Conservation (phyloP, 768 basidiomycete species). For the Boletus pseudopeckii region DNA sequence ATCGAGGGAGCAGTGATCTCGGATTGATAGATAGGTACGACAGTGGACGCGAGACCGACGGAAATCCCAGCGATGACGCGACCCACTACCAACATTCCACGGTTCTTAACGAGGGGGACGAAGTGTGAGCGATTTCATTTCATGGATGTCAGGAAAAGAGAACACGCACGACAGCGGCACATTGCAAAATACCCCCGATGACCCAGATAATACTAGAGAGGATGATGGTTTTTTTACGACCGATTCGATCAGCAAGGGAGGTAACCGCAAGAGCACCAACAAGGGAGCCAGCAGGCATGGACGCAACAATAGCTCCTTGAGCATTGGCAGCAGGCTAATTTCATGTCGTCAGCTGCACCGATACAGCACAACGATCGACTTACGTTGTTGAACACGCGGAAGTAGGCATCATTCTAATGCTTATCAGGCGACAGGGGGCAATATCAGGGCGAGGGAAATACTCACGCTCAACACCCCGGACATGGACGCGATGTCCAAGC, state of each 20-base stretch:
- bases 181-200: slow-evolving; percentile 69
- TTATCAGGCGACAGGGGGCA: background rate
- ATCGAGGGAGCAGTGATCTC: slow-evolving; percentile 70
- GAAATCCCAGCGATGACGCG: slow-evolving; percentile 67
- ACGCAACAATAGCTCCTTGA: slow-evolving; percentile 73
- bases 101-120: slow-evolving; percentile 40
- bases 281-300: slow-evolving; percentile 73
- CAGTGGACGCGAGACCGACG: slow-evolving; percentile 61
- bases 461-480: slow-evolving; percentile 64
- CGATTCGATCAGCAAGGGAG: slow-evolving; percentile 59
- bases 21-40: slow-evolving; percentile 74
- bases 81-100: slow-evolving; percentile 72
- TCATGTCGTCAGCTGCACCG: slow-evolving; percentile 2
- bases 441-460: background rate
- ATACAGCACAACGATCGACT: background rate
- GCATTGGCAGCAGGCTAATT: slow-evolving; percentile 45
- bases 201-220: slow-evolving; percentile 69
- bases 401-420: slow-evolving; percentile 28
- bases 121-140: background rate
- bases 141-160: background rate
- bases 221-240: slow-evolving; percentile 65
- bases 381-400: slow-evolving; percentile 25
- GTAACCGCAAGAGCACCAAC: slow-evolving; percentile 62
- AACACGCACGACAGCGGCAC: slow-evolving; percentile 45
- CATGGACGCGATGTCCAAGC: slow-evolving; percentile 82